These are phyloP conservation scores for Rhodotorula sp. DNA, from an alignment of 1,284 basidiomycete species.

Conservation along the genomic window DNA sequence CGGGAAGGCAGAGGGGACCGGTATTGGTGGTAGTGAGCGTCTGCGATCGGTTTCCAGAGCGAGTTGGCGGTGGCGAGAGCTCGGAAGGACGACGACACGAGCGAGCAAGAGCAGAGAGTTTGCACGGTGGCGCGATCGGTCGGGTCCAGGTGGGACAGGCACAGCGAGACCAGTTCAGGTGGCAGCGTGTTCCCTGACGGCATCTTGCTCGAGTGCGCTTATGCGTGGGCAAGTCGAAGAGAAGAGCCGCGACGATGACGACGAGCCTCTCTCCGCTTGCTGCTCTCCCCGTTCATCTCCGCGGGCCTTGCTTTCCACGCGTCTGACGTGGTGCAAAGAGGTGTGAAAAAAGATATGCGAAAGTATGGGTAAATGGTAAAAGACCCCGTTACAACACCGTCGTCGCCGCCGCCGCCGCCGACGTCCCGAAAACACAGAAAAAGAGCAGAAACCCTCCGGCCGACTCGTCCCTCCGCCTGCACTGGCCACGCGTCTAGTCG, in stretches of 20 bases:
- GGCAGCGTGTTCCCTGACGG: neutral
- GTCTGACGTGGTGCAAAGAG: too few relatives aligned
- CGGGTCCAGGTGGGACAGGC: conserved; percentile 6
- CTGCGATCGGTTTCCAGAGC: conserved; percentile 16
- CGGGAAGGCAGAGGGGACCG: neutral
- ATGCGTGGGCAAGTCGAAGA: neutral
- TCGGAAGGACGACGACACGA: neutral
- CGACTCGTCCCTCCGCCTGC: too few relatives aligned
- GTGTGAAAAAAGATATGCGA: too few relatives aligned
- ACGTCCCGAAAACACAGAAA: too few relatives aligned
- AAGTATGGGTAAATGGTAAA: too few relatives aligned
- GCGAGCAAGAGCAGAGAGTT: conserved; percentile 12
- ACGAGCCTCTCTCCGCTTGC: too few relatives aligned
- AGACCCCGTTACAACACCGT: too few relatives aligned
- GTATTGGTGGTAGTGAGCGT: neutral
- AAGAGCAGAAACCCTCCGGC: too few relatives aligned
- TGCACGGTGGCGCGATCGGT: conserved; percentile 3
- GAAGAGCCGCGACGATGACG: neutral
- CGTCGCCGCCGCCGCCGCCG: too few relatives aligned
- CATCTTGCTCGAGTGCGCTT: neutral
- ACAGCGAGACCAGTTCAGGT: conserved; percentile 17
- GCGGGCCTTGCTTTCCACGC: too few relatives aligned
- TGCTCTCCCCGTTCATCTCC: too few relatives aligned
- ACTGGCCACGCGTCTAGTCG: too few relatives aligned
- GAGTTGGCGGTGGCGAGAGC: conserved; percentile 1